A percentile compares a stretch with the other conserved stretches of the same genome.
These are phyloP conservation scores for Ophiocordyceps sinensis DNA, from an alignment of 2,329 filamentous ascomycete species.

Conservation along the genomic window DNA sequence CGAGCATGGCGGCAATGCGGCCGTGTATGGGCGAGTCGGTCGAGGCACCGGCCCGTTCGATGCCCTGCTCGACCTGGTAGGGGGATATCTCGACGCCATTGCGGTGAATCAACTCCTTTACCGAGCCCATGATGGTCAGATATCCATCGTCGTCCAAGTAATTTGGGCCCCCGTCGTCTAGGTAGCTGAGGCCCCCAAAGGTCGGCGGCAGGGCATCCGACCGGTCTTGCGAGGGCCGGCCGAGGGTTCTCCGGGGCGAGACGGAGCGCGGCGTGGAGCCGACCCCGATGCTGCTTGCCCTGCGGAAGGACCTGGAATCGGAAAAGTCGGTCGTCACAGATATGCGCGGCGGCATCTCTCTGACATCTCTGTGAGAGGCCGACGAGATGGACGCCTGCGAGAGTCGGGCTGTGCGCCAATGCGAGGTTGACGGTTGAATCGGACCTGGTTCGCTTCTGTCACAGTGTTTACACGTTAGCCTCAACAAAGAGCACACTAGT, in stretches of 20 bases:
- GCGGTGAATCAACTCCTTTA: conserved; percentile 36
- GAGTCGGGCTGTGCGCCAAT: neutral
- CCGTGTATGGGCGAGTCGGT: conserved; percentile 24
- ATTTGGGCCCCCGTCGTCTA: neutral
- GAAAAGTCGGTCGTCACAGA: neutral
- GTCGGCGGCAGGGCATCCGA: neutral
- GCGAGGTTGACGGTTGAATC: neutral
- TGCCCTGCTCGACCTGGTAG: conserved; percentile 36
- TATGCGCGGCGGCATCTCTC: neutral
- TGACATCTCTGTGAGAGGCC: neutral
- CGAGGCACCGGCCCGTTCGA: conserved; percentile 26
- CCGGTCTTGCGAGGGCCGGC: neutral
- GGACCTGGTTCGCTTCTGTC: neutral
- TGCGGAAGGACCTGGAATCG: neutral
- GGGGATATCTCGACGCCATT: conserved; percentile 37
- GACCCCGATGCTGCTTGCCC: neutral
- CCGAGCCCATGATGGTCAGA: conserved; percentile 33
- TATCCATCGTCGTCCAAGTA: conserved; percentile 30
- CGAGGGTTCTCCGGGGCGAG: neutral
- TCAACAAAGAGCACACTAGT: neutral
- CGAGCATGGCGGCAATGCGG: conserved; percentile 27
- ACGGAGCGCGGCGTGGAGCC: neutral
- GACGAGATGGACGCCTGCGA: neutral
- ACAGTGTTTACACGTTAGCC: neutral
- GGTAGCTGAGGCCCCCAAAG: neutral